These are phyloP conservation scores for Phytophthora uliginosa DNA, from an alignment of 352 stramenopile genomes.

Conservation along the genomic window DNA sequence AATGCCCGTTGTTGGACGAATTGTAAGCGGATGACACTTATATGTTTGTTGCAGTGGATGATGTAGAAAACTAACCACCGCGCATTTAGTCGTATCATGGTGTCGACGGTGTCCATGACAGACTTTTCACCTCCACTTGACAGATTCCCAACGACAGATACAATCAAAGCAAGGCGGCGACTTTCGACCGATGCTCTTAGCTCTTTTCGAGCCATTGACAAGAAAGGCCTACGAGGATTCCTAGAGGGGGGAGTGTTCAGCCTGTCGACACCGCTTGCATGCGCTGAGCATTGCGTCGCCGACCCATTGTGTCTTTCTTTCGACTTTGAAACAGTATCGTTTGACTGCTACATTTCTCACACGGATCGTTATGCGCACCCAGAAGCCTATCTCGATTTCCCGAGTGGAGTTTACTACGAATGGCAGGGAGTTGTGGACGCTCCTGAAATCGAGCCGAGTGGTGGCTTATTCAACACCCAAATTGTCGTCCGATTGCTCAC, in stretches of 20 bases:
- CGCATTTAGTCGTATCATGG: slow-evolving; percentile 1
- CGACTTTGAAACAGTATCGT: slow-evolving; percentile 66
- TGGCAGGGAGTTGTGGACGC: slow-evolving; percentile 66
- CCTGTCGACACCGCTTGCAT: slow-evolving; percentile 41
- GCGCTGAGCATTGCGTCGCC: slow-evolving; percentile 53
- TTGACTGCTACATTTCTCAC: slow-evolving; percentile 80
- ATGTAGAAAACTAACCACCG: slow-evolving; percentile 10
- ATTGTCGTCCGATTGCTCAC: slow-evolving; percentile 66
- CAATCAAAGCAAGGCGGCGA: slow-evolving; percentile 4
- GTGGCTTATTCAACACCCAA: slow-evolving; percentile 67
- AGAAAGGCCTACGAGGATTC: slow-evolving; percentile 66
- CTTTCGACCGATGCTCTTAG: slow-evolving; percentile 25
- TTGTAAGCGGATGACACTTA: slow-evolving; percentile 21
- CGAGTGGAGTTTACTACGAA: slow-evolving; percentile 81
- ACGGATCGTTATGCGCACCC: slow-evolving; percentile 74
- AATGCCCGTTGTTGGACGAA: slow-evolving; percentile 7
- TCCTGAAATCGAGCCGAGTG: slow-evolving; percentile 68
- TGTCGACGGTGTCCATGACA: slow-evolving; percentile 10
- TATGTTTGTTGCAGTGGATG: neutral
- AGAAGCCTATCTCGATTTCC: slow-evolving; percentile 72
- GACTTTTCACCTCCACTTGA: neutral
- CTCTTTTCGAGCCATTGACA: slow-evolving; percentile 51
- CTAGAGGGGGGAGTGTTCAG: slow-evolving; percentile 64
- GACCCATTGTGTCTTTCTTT: slow-evolving; percentile 79
- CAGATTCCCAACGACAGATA: neutral